phyloP scores from a whole-genome alignment of 1,139 yeast genomes.

The Eremothecium gossypii region DNA sequence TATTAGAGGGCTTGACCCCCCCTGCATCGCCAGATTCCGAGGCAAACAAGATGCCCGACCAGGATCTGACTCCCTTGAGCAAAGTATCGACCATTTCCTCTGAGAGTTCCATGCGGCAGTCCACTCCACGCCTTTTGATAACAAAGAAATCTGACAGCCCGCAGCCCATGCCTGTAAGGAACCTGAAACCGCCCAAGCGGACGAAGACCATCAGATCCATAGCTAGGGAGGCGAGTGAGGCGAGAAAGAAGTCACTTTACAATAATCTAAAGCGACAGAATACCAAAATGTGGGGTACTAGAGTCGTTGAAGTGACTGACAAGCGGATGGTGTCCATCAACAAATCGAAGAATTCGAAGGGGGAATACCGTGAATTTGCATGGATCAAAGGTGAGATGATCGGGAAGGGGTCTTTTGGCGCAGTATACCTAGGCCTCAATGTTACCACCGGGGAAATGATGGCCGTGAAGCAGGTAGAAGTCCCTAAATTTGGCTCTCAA shows the following conservation, averaged over 20 bases:
- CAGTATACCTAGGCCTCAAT: conserved; percentile 83
- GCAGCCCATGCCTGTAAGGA: conserved; percentile 7
- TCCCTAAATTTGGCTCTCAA: conserved; percentile 42
- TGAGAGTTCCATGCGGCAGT: conserved; percentile 7
- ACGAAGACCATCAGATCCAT: conserved; percentile 88
- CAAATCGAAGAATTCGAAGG: conserved; percentile 44
- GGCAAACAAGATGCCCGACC: neutral
- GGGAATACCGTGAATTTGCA: conserved; percentile 74
- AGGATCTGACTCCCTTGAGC: conserved; percentile 2
- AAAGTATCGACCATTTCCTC: conserved; percentile 5
- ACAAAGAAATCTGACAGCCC: conserved; percentile 14
- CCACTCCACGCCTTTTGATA: conserved; percentile 15
- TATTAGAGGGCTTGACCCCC: conserved; percentile 62
- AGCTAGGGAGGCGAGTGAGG: conserved; percentile 80
- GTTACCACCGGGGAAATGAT: conserved; percentile 98
- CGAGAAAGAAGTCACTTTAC: conserved; percentile 33
- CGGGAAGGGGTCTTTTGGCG: conserved; percentile 97
- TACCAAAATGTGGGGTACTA: conserved; percentile 97
- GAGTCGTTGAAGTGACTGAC: conserved; percentile 82
- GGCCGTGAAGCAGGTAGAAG: conserved; percentile 92
- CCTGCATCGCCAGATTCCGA: conserved; percentile 43
- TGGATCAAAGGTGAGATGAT: conserved; percentile 98
- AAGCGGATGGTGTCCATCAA: conserved; percentile 40
- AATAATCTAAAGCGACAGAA: conserved; percentile 53
- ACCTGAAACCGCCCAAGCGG: conserved; percentile 34